Evolutionary conservation across 1,284 basidiomycete genomes (phyloP), one percentile per base, ranked within the genome.

Genomic region (Sanghuangporus weigelae): DNA sequence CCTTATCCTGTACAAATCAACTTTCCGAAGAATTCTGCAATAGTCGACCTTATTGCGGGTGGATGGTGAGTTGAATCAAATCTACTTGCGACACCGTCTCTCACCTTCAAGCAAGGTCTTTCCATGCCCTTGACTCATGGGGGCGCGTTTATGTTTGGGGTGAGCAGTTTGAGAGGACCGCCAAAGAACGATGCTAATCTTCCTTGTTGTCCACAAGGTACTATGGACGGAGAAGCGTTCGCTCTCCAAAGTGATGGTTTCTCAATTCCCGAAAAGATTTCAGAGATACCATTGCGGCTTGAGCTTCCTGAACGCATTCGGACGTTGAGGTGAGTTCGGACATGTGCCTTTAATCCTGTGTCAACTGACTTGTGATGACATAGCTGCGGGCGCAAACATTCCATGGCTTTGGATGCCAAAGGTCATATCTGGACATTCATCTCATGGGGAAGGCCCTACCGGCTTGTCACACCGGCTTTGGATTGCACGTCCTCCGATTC

Each of bases 111-210:
- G 31, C 7, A 48, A 92, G 90, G 90, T 90, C 87, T 40, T 92
- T 92, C 72, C 86, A 91, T 71, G 90, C 89, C 1, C 73, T 93
- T 51, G 91, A 93, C 73, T 87, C 87, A 1, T 75, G 82, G 58
- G 93, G 93, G 8, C 76, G 77, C 39, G 76, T 95, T 10, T 84
- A 88, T 74, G 90, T 90, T n/a, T 95, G 93, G 92, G 93, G 93
- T 90, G 72, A 66, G 77, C 63, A 4, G 10, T 12, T n/a, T 16
- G n/a, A 61, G 16, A 61, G 14, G 48, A 12, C 16, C 14, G 35
- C 11, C 57, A 48, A 11, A 14, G 14, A 7, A 50, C 12, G 46
- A 11, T 31, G 19, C 40, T 14, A 62, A 46, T 55, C 59, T 50
- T 63, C 64, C 36, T 51, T 63, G 19, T 63, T 38, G n/a, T 4